phyloP scores from a whole-genome alignment of 371 early-diverging fungal species.

The Haplosporangium sp. region DNA sequence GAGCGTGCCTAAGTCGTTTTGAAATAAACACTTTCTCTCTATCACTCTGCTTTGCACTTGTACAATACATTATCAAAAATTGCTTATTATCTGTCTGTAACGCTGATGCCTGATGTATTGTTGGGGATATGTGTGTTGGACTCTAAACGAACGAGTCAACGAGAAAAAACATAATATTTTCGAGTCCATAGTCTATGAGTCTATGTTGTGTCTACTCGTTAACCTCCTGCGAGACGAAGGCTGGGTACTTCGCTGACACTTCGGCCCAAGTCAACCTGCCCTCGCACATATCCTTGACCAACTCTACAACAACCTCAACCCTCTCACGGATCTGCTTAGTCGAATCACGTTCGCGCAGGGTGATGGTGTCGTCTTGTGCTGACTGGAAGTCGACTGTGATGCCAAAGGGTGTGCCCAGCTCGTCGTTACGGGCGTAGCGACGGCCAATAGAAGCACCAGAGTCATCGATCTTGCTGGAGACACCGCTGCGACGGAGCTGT shows the following conservation, averaged over 20 bases:
- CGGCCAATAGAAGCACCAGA: slow-evolving; percentile 95
- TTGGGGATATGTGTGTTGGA: not conserved
- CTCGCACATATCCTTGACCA: slow-evolving; percentile 77
- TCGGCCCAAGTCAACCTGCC: slow-evolving; percentile 77
- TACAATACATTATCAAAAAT: too few species aligned
- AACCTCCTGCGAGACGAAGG: slow-evolving; percentile 62
- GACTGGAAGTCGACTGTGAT: slow-evolving; percentile 99
- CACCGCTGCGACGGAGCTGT: slow-evolving; percentile 68
- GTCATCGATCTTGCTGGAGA: slow-evolving; percentile 90
- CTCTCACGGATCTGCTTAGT: slow-evolving; percentile 95
- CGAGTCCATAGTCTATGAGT: not conserved
- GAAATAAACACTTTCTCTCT: not conserved
- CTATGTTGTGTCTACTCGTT: slow-evolving; percentile 19
- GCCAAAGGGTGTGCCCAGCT: slow-evolving; percentile 98
- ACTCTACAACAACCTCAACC: slow-evolving; percentile 75
- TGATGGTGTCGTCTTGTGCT: slow-evolving; percentile 93
- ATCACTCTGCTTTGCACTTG: too few species aligned
- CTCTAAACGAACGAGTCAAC: too few species aligned
- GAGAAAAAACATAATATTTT: not conserved
- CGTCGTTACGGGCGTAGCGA: slow-evolving; percentile 98
- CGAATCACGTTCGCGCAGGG: slow-evolving; percentile 98
- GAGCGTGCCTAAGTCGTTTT: slow-evolving; percentile 56
- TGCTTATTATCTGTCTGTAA: too few species aligned
- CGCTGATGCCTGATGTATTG: too few species aligned
- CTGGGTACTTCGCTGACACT: slow-evolving; percentile 69